phyloP scores from a whole-genome alignment of 257 asterid species.

The Solanum chmielewskii region DNA sequence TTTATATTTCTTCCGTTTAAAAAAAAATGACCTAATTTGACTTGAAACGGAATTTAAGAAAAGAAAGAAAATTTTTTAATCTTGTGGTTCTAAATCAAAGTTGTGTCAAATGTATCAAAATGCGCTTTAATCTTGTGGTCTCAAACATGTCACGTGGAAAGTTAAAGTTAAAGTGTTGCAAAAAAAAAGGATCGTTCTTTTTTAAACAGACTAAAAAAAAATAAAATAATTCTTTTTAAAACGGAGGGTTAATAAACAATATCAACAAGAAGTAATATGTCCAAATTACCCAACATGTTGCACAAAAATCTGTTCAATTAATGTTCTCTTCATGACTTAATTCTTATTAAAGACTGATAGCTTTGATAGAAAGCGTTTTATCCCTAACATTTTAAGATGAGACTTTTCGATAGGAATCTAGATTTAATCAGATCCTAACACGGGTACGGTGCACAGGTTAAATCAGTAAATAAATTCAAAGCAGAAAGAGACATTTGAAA shows the following conservation, averaged over 20 bases:
- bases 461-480: constrained; percentile 1
- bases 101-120: too few relatives aligned
- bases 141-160: too few relatives aligned
- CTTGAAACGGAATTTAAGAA: too few relatives aligned
- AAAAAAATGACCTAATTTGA: too few relatives aligned
- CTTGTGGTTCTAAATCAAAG: too few relatives aligned
- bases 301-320: neutral
- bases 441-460: neutral
- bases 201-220: too few relatives aligned
- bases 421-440: neutral
- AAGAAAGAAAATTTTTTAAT: too few relatives aligned
- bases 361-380: neutral
- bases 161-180: too few relatives aligned
- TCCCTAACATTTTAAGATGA: accelerated
- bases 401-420: accelerated
- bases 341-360: neutral
- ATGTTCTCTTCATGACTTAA: neutral
- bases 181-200: too few relatives aligned
- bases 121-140: too few relatives aligned
- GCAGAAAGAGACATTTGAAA: constrained; percentile 25
- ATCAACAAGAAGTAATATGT: neutral
- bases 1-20: neutral
- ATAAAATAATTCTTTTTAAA: too few relatives aligned
- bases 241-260: neutral
- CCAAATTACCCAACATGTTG: neutral